phyloP scores from a whole-genome alignment of 495 filamentous ascomycete genomes.

The Geoglossum glabrum region DNA sequence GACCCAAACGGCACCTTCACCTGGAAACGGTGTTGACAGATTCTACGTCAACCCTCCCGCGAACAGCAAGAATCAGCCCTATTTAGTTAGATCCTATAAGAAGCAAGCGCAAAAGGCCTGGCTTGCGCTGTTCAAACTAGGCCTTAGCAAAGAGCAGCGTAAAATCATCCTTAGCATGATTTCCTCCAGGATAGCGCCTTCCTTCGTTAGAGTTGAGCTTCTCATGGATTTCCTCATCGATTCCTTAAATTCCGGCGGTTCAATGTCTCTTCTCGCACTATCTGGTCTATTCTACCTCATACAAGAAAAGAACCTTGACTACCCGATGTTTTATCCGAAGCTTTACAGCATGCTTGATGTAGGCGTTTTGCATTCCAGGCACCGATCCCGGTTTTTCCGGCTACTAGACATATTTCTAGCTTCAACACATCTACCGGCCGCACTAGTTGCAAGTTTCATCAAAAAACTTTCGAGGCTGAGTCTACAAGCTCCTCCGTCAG shows the following conservation, averaged over 20 bases:
- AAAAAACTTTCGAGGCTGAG: constrained; percentile 69
- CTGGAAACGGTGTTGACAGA: constrained; percentile 39
- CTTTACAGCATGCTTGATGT: constrained; percentile 79
- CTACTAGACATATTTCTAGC: constrained; percentile 76
- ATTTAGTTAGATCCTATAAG: constrained; percentile 40
- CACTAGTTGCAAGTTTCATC: constrained; percentile 84
- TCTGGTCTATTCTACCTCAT: constrained; percentile 94
- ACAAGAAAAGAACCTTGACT: constrained; percentile 80
- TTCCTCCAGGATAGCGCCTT: constrained; percentile 58
- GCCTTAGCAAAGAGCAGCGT: constrained; percentile 46
- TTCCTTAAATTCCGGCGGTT: constrained; percentile 70
- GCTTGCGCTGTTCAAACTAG: constrained; percentile 52
- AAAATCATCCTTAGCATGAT: constrained; percentile 60
- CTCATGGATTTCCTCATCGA: constrained; percentile 97
- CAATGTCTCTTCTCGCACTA: constrained; percentile 67
- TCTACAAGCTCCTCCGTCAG: constrained; percentile 68
- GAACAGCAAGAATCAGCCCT: constrained; percentile 30
- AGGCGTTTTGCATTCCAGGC: constrained; percentile 74
- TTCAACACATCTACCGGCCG: constrained; percentile 84
- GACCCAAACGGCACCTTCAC: constrained; percentile 40
- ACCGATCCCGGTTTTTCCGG: constrained; percentile 84
- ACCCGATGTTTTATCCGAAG: constrained; percentile 83
- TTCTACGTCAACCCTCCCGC: constrained; percentile 24
- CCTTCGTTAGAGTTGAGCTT: constrained; percentile 66
- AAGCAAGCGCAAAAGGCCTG: constrained; percentile 60